These are phyloP conservation scores for Blastobotrys malaysiensis DNA, from an alignment of 1,139 yeast genomes.

Conservation along the genomic window DNA sequence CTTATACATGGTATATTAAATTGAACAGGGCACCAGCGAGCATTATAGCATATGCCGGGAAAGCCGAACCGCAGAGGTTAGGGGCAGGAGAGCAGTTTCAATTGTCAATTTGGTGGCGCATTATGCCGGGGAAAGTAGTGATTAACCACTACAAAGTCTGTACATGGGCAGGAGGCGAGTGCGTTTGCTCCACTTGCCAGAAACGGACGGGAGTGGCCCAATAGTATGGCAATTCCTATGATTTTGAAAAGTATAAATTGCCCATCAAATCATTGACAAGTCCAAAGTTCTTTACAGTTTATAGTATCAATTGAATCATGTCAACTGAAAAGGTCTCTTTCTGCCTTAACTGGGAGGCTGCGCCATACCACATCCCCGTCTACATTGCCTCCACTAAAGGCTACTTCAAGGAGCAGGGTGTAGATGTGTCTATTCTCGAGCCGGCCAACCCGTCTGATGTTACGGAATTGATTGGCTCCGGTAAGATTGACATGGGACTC, in stretches of 20 bases:
- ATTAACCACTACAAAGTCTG: not conserved
- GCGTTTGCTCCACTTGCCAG: not conserved
- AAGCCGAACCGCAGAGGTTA: too few species aligned
- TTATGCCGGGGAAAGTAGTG: too few species aligned
- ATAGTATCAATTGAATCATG: not conserved
- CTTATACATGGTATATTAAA: too few species aligned
- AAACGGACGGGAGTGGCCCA: not conserved
- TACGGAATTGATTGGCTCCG: not conserved
- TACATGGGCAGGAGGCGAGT: not conserved
- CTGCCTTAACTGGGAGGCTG: not conserved
- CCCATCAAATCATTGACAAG: not conserved
- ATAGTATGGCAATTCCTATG: not conserved
- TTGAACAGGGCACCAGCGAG: too few species aligned
- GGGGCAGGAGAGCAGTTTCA: too few species aligned
- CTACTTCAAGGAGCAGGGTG: not conserved
- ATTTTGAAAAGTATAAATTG: not conserved
- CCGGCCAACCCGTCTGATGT: not conserved
- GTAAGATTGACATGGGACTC: not conserved
- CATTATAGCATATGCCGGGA: too few species aligned
- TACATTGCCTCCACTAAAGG: not conserved
- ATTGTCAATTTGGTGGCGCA: too few species aligned
- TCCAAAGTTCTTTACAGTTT: not conserved
- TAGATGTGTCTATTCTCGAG: not conserved
- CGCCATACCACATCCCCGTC: not conserved
- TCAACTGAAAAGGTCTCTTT: not conserved